Evolutionary conservation across 805 yeast species (phyloP).

Genomic region (Kockiozyma suomiensis): DNA sequence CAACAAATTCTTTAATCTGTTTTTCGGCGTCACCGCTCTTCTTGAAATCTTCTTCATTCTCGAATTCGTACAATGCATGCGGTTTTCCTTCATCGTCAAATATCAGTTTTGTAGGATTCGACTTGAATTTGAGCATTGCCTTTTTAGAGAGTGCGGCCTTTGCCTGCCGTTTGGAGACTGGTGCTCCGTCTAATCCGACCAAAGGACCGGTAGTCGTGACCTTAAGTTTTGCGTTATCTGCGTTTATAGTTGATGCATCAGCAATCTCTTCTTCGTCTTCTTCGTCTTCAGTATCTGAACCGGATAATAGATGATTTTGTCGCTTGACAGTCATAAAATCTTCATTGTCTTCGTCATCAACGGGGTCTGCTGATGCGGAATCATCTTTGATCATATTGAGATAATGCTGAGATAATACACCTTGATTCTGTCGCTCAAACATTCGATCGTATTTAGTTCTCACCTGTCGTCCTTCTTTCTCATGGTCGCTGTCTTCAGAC

Average conservation of each 20-base stretch:
- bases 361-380: slow-evolving; percentile 32
- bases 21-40: slow-evolving; percentile 65
- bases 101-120: slow-evolving; percentile 72
- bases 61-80: slow-evolving; percentile 88
- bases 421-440: slow-evolving; percentile 94
- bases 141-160: slow-evolving; percentile 89
- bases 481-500: slow-evolving; percentile 52
- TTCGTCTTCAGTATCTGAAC: slow-evolving; percentile 44
- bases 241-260: not conserved
- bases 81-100: slow-evolving; percentile 96
- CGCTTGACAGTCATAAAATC: slow-evolving; percentile 85
- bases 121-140: slow-evolving; percentile 57
- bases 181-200: slow-evolving; percentile 52
- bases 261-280: slow-evolving; percentile 38
- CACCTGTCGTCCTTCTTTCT: slow-evolving; percentile 49
- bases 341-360: slow-evolving; percentile 55
- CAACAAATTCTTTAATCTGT: slow-evolving; percentile 70
- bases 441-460: slow-evolving; percentile 91
- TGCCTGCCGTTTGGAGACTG: slow-evolving; percentile 79
- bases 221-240: not conserved
- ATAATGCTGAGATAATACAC: slow-evolving; percentile 87
- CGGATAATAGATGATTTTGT: slow-evolving; percentile 61
- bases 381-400: slow-evolving; percentile 62
- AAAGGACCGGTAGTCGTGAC: slow-evolving; percentile 1
- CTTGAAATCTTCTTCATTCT: slow-evolving; percentile 83